Conservation (phyloP, 2,329 filamentous ascomycete species). For the Nigrospora oryzae region DNA sequence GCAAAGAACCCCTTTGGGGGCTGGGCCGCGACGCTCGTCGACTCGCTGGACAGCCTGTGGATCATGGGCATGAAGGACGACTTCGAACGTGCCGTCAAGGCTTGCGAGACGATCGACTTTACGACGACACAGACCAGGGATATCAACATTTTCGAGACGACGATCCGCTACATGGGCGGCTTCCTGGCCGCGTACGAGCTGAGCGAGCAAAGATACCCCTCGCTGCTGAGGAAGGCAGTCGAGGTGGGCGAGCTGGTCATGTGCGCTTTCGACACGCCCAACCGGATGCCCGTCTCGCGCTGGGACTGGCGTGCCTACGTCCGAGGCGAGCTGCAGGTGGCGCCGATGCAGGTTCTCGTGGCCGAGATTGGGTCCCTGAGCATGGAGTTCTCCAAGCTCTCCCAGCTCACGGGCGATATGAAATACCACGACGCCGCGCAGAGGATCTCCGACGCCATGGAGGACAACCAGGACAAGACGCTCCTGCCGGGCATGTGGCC, state of each 20-base stretch:
- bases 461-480: slow-evolving; percentile 13
- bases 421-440: slow-evolving; percentile 21
- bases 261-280: slow-evolving; percentile 21
- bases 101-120: slow-evolving; percentile 32
- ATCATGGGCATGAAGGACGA: slow-evolving; percentile 39
- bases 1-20: slow-evolving; percentile 30
- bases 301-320: slow-evolving; percentile 15
- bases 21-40: slow-evolving; percentile 39
- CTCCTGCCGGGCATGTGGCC: slow-evolving; percentile 58
- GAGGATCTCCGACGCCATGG: slow-evolving; percentile 15
- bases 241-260: slow-evolving; percentile 30
- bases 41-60: slow-evolving; percentile 22
- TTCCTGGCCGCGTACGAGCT: slow-evolving; percentile 26
- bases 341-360: slow-evolving; percentile 11
- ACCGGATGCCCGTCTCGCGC: slow-evolving; percentile 19
- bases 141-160: slow-evolving; percentile 28
- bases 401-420: slow-evolving; percentile 19
- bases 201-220: slow-evolving; percentile 27
- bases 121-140: slow-evolving; percentile 17
- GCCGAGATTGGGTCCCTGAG: slow-evolving; percentile 22
- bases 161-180: slow-evolving; percentile 24
- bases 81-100: slow-evolving; percentile 32
- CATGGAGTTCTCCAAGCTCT: slow-evolving; percentile 23
- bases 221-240: slow-evolving; percentile 29
- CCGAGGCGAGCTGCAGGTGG: slow-evolving; percentile 11